Base-by-base conservation (phyloP, 1,284 basidiomycete genomes). In the Vanrija humicola region DNA sequence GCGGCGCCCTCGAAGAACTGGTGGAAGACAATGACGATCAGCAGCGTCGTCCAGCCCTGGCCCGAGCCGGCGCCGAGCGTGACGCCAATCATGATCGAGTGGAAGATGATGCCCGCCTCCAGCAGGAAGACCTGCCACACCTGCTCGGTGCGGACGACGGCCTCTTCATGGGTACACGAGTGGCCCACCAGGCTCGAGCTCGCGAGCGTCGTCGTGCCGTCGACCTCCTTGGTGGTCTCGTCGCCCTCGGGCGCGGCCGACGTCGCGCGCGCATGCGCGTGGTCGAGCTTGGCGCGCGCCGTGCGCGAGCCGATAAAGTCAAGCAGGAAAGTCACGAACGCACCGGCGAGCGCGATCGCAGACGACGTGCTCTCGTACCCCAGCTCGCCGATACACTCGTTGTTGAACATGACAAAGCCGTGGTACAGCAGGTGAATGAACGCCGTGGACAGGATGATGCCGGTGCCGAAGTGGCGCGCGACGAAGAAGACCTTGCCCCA, bases 341-440 rank as follows among this genome's bases (percentile, higher is more conserved):
- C 64, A 3, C 64, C 67, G 9, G 70, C 74, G 44, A 78, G 58
- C 12, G 70, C 58, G 48, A 80, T 79, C 2, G 79, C 77, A 0
- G 78, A 68, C 0, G 73, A 72, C 0, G 76, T 72, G 0, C 78
- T 69, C 43, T 79, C 77, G 61, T 74, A 80, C 3, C 53, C 56
- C 5, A 80, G 64, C 16, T 75, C 66, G 1, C 78, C 76, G 21
- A 80, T 58, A 58, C 79, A 79, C n/a, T 73, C 67, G 64, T 76
- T 77, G 50, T 55, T 54, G 52, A 71, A 71, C 68, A 69, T 71
- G 58, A 77, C 56, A 55, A 79, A 77, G 1, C 75, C 71, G 59
- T 79, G 77, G 59, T 69, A 75, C 0, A 80, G 66, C 0, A 80
- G 66, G 53, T 80, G 79, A 45, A 73, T 72, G 54, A 79, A 79